A percentile compares a stretch with the other conserved stretches of the same genome.
phyloP scores from a whole-genome alignment of 805 yeast genomes.

The Sugiyamaella smithiae region DNA sequence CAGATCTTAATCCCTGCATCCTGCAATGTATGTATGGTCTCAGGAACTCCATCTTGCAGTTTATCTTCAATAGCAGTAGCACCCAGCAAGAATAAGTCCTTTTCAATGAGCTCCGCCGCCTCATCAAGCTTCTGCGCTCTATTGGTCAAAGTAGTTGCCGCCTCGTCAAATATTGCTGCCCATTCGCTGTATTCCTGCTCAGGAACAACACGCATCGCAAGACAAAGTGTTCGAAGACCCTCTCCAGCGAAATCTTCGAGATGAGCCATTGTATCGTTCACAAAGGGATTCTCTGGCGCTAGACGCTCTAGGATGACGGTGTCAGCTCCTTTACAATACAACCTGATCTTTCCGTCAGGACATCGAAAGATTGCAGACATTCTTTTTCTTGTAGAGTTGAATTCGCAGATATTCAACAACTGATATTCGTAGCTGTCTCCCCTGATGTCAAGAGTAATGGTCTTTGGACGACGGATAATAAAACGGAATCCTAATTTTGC shows the following conservation, averaged over 20 bases:
- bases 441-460: constrained; percentile 61
- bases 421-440: constrained; percentile 63
- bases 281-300: constrained; percentile 66
- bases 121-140: constrained; percentile 76
- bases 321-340: constrained; percentile 97
- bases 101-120: constrained; percentile 87
- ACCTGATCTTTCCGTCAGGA: constrained; percentile 86
- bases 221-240: constrained; percentile 91
- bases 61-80: constrained; percentile 99
- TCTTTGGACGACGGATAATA: constrained; percentile 78
- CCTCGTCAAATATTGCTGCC: constrained; percentile 65
- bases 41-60: constrained; percentile 97
- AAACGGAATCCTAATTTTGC: constrained; percentile 84
- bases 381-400: constrained; percentile 95
- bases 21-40: constrained; percentile 90
- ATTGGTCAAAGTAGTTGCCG: constrained; percentile 75
- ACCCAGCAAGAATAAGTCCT: constrained; percentile 74
- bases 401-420: constrained; percentile 87
- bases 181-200: constrained; percentile 75
- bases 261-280: constrained; percentile 77
- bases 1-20: constrained; percentile 96
- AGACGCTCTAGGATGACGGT: constrained; percentile 90
- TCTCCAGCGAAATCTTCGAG: constrained; percentile 95
- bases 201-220: constrained; percentile 78
- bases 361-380: constrained; percentile 94